These are phyloP conservation scores for Pneumocystis oryctolagi DNA, from an alignment of 1,139 yeast genomes.

Conservation along the genomic window DNA sequence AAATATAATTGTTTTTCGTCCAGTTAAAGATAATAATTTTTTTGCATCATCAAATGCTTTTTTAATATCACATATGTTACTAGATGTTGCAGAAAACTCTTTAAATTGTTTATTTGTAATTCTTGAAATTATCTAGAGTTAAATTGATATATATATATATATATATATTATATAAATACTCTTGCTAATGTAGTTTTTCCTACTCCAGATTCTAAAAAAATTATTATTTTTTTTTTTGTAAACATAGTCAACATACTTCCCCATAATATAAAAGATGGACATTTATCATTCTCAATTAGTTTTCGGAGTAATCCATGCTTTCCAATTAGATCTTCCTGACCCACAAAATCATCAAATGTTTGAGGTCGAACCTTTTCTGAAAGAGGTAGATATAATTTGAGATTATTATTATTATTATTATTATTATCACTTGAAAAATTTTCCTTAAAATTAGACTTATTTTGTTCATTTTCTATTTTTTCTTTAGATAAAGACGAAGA, in stretches of 20 bases:
- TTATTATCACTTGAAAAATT: conserved; percentile 4
- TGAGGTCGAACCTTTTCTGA: conserved; percentile 78
- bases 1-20: conserved; percentile 60
- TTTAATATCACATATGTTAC: conserved; percentile 55
- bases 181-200: conserved; percentile 76
- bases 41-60: conserved; percentile 60
- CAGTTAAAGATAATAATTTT: conserved; percentile 50
- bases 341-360: conserved; percentile 59
- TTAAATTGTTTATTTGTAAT: conserved; percentile 46
- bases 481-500: neutral
- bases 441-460: neutral
- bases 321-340: conserved; percentile 74
- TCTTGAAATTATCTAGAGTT: conserved; percentile 40
- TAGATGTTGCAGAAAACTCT: conserved; percentile 76
- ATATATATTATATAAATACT: conserved; percentile 15
- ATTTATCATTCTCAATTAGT: conserved; percentile 39
- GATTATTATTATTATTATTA: conserved; percentile 1
- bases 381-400: conserved; percentile 34
- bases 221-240: conserved; percentile 21
- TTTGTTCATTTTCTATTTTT: neutral
- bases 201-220: conserved; percentile 19
- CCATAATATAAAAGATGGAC: conserved; percentile 83
- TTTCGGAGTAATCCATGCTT: conserved; percentile 55
- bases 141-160: conserved; percentile 21
- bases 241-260: conserved; percentile 61